Evolutionary conservation across 345 rosid species (phyloP).

Genomic region (Diplotaxis tenuifolia): DNA sequence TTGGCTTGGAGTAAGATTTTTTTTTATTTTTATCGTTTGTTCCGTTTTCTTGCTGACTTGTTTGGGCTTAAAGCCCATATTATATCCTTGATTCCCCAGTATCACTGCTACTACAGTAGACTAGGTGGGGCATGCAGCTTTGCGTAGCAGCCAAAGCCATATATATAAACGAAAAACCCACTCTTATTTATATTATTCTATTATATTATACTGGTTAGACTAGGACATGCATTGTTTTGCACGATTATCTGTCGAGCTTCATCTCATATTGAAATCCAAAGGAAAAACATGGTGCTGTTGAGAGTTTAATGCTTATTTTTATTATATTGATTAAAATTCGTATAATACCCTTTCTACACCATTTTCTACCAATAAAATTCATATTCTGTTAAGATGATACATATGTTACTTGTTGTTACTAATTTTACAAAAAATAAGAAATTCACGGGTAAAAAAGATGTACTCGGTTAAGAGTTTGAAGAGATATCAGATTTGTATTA

Average conservation of each 20-base stretch:
- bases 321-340: not conserved
- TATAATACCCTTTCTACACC: too few relatives aligned
- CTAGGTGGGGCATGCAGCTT: not conserved
- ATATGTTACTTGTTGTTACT: too few relatives aligned
- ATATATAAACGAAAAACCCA: not conserved
- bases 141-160: not conserved
- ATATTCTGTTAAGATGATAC: not conserved
- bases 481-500: too few relatives aligned
- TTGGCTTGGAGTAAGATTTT: not conserved
- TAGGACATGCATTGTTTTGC: not conserved
- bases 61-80: constrained; percentile 1
- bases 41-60: not conserved
- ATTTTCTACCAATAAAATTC: too few relatives aligned
- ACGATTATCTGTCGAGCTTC: not conserved
- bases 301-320: too few relatives aligned
- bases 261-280: not conserved
- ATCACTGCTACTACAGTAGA: too few relatives aligned
- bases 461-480: too few relatives aligned
- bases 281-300: not conserved
- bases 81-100: not conserved
- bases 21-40: not conserved
- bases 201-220: too few relatives aligned
- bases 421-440: too few relatives aligned
- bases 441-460: too few relatives aligned
- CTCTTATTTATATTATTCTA: not conserved